Conservation (phyloP, 2,329 filamentous ascomycete species). For the Neonectria faginata region DNA sequence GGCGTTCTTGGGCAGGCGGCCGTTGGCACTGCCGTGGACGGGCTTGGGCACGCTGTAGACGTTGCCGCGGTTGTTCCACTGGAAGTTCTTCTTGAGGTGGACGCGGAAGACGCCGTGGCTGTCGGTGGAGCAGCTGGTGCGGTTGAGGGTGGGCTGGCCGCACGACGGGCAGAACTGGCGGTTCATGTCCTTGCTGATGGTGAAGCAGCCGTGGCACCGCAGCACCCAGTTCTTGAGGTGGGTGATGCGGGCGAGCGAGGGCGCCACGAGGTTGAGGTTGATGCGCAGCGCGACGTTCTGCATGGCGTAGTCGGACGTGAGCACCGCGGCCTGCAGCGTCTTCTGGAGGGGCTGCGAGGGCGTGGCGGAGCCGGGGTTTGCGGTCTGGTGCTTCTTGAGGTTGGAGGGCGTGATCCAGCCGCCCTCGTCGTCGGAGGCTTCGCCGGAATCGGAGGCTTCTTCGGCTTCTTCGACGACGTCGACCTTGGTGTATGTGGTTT, state of each 20-base stretch:
- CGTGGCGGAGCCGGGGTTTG: slow-evolving; percentile 64
- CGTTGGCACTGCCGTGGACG: slow-evolving; percentile 81
- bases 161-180: slow-evolving; percentile 95
- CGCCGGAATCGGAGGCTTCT: slow-evolving; percentile 64
- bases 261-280: slow-evolving; percentile 89
- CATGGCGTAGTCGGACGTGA: slow-evolving; percentile 97
- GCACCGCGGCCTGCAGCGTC: slow-evolving; percentile 86
- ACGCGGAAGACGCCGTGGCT: slow-evolving; percentile 83
- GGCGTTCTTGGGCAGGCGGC: slow-evolving; percentile 74
- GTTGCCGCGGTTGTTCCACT: slow-evolving; percentile 95
- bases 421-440: slow-evolving; percentile 67
- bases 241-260: slow-evolving; percentile 81
- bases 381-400: slow-evolving; percentile 83
- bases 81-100: slow-evolving; percentile 93
- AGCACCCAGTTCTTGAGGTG: slow-evolving; percentile 90
- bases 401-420: slow-evolving; percentile 97
- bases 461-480: slow-evolving; percentile 57
- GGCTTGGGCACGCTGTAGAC: slow-evolving; percentile 94
- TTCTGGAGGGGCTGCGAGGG: slow-evolving; percentile 65
- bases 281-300: slow-evolving; percentile 96
- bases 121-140: slow-evolving; percentile 88
- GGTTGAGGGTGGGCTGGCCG: slow-evolving; percentile 86
- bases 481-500: slow-evolving; percentile 55
- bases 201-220: slow-evolving; percentile 94
- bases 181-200: slow-evolving; percentile 82